phyloP scores from a whole-genome alignment of 306 rosid species.

The Ormosia emarginata region DNA sequence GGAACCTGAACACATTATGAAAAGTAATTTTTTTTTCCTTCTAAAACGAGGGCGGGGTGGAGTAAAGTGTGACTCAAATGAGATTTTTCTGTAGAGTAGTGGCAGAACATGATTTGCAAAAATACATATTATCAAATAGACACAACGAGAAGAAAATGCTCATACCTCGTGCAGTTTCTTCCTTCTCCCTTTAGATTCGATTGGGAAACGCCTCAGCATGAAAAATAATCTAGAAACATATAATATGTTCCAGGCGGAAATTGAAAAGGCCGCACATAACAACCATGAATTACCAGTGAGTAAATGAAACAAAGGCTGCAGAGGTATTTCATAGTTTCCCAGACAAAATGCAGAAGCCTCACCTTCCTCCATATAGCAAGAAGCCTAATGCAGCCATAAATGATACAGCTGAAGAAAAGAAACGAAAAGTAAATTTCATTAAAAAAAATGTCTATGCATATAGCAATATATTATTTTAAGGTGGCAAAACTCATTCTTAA shows the following conservation, averaged over 20 bases:
- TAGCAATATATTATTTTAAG: neutral
- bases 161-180: slow-evolving; percentile 95
- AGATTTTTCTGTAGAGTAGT: neutral
- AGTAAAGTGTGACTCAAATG: neutral
- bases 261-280: neutral
- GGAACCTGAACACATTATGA: neutral
- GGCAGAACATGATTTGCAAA: neutral
- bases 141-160: slow-evolving; percentile 24
- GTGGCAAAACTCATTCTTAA: slow-evolving; percentile 15
- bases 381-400: slow-evolving; percentile 89
- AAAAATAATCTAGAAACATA: slow-evolving; percentile 65
- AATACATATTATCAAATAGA: slow-evolving; percentile 11
- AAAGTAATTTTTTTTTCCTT: neutral
- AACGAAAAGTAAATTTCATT: neutral
- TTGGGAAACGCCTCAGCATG: slow-evolving; percentile 97
- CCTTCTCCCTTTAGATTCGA: slow-evolving; percentile 97
- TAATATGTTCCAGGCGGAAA: neutral
- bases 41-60: no score
- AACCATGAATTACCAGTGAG: slow-evolving; percentile 12
- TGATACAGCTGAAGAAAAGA: slow-evolving; percentile 60
- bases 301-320: slow-evolving; percentile 7
- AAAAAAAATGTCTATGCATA: neutral
- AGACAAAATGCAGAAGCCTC: slow-evolving; percentile 34
- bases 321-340: slow-evolving; percentile 11
- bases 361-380: slow-evolving; percentile 97